phyloP scores from a whole-genome alignment of 176 grass and related monocot genomes.

The Triticum monococcum region DNA sequence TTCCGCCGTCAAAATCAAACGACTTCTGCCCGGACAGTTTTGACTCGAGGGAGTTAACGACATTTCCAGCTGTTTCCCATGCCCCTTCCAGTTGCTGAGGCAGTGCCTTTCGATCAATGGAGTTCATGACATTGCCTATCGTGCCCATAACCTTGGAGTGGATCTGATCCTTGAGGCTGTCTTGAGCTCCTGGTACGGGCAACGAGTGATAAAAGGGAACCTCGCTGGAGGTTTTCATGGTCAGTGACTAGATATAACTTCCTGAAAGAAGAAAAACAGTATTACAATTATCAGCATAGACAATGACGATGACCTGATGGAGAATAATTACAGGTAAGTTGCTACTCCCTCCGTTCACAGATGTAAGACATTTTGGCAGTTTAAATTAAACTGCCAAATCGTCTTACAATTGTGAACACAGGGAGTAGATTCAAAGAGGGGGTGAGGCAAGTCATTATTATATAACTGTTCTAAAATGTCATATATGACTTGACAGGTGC shows the following conservation, averaged over 20 bases:
- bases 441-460: too few species aligned
- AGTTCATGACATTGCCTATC: conserved; percentile 15
- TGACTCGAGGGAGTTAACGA: conserved; percentile 33
- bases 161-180: conserved; percentile 35
- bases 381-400: too few species aligned
- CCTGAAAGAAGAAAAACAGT: conserved; percentile 25
- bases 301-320: neutral
- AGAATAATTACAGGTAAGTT: neutral
- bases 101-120: conserved; percentile 32
- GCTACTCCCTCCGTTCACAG: too few species aligned
- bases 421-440: too few species aligned
- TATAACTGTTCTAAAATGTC: neutral
- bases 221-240: conserved; percentile 40
- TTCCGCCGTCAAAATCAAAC: conserved; percentile 10
- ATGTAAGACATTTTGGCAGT: too few species aligned
- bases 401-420: too few species aligned
- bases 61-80: conserved; percentile 27
- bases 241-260: conserved; percentile 9
- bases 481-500: too few species aligned
- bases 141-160: conserved; percentile 39
- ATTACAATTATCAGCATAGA: neutral
- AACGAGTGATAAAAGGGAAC: conserved; percentile 43
- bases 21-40: conserved; percentile 28
- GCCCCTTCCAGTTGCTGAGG: conserved; percentile 32
- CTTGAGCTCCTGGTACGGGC: conserved; percentile 31